Conservation (phyloP, 352 stramenopile species). For the Globisporangium paroecandrum region DNA sequence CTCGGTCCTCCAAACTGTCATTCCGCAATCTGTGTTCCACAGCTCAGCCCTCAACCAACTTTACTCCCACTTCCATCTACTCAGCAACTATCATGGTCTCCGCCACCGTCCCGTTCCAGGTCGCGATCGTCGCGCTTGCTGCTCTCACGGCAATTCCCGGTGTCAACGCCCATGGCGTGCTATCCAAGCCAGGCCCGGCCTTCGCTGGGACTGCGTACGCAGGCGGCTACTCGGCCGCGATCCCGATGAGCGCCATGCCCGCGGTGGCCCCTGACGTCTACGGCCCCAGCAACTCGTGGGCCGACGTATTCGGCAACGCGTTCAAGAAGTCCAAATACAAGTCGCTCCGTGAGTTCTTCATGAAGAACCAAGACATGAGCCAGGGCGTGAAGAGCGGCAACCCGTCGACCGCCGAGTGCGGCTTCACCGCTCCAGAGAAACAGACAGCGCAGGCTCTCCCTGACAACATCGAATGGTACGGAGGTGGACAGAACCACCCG, state of each 20-base stretch:
- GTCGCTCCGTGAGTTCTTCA: constrained; percentile 12
- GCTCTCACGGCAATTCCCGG: neutral
- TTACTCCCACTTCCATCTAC: no score
- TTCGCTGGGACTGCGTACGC: constrained; percentile 16
- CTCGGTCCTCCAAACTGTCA: no score
- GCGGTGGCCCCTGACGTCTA: constrained; percentile 2
- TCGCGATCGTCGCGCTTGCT: constrained; percentile 6
- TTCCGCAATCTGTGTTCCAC: no score
- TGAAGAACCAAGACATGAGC: constrained; percentile 13
- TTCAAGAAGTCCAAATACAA: constrained; percentile 9
- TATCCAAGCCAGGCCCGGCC: constrained; percentile 16
- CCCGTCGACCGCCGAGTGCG: constrained; percentile 7
- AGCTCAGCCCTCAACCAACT: no score
- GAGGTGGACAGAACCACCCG: constrained; percentile 1
- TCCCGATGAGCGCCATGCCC: constrained; percentile 12
- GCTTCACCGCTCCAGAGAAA: constrained; percentile 6
- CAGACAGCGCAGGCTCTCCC: neutral
- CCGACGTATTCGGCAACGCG: constrained; percentile 11
- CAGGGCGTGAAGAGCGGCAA: constrained; percentile 4
- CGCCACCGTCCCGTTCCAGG: constrained; percentile 1
- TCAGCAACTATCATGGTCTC: constrained; percentile 6
- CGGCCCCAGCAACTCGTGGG: constrained; percentile 7
- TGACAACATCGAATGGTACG: constrained; percentile 10
- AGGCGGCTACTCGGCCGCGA: constrained; percentile 7
- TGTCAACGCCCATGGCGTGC: constrained; percentile 13